These are phyloP conservation scores for Pseudogymnoascus sp. DNA, from an alignment of 2,329 filamentous ascomycete genomes.

Conservation along the genomic window DNA sequence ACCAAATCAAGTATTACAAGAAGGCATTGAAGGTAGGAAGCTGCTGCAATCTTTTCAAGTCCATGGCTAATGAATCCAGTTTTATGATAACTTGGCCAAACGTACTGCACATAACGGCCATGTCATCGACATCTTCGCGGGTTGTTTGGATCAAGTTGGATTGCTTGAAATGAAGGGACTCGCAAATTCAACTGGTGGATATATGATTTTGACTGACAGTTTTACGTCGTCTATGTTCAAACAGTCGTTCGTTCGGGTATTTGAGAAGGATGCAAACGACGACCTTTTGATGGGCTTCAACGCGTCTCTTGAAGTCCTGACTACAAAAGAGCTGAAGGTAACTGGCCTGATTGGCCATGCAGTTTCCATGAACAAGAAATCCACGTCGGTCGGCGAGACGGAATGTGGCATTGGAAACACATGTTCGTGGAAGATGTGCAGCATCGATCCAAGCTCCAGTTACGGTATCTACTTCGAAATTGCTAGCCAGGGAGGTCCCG, in stretches of 20 bases:
- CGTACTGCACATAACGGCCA: slow-evolving; percentile 93
- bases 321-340: slow-evolving; percentile 96
- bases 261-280: slow-evolving; percentile 92
- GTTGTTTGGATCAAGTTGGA: slow-evolving; percentile 94
- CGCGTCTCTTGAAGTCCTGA: slow-evolving; percentile 87
- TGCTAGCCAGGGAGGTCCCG: slow-evolving; percentile 81
- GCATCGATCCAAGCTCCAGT: slow-evolving; percentile 86
- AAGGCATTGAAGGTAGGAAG: slow-evolving; percentile 79
- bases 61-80: slow-evolving; percentile 44
- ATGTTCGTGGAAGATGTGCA: slow-evolving; percentile 99
- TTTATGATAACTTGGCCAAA: slow-evolving; percentile 92
- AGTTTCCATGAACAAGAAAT: slow-evolving; percentile 96
- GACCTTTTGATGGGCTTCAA: slow-evolving; percentile 98
- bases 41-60: background rate
- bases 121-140: slow-evolving; percentile 94
- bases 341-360: slow-evolving; percentile 96
- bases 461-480: slow-evolving; percentile 98
- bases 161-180: slow-evolving; percentile 97
- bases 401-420: slow-evolving; percentile 98
- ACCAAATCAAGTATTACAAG: slow-evolving; percentile 99
- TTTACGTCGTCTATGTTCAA: slow-evolving; percentile 99
- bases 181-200: slow-evolving; percentile 89
- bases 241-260: slow-evolving; percentile 93
- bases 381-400: slow-evolving; percentile 90
- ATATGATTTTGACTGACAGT: slow-evolving; percentile 97